Conservation (phyloP, 1,139 yeast species). For the Nakaseomyces glabratus region DNA sequence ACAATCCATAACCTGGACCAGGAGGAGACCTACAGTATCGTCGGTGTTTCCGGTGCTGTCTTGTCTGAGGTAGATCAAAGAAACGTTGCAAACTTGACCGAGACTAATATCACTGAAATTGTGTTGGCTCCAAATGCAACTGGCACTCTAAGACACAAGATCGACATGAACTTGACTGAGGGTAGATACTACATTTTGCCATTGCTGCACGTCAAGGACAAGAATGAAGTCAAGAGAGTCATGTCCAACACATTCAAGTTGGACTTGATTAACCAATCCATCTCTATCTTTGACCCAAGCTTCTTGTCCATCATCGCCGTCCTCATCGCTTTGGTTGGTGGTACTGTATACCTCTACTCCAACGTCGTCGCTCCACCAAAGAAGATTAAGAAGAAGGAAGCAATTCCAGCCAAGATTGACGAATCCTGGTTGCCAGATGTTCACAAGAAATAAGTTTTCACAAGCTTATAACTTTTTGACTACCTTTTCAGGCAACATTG, state of each 20-base stretch:
- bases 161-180: slow-evolving; percentile 50
- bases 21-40: slow-evolving; percentile 43
- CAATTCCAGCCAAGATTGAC: slow-evolving; percentile 34
- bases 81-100: slow-evolving; percentile 47
- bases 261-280: slow-evolving; percentile 51
- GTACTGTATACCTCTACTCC: slow-evolving; percentile 39
- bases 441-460: slow-evolving; percentile 36
- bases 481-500: too few relatives aligned
- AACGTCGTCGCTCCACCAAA: slow-evolving; percentile 36
- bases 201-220: slow-evolving; percentile 44
- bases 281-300: slow-evolving; percentile 67
- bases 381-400: slow-evolving; percentile 15
- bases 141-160: slow-evolving; percentile 42
- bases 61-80: slow-evolving; percentile 41
- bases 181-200: slow-evolving; percentile 56
- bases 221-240: slow-evolving; percentile 46
- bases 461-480: too few relatives aligned
- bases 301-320: slow-evolving; percentile 54
- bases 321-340: slow-evolving; percentile 43
- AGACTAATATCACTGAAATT: slow-evolving; percentile 57
- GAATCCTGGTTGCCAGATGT: slow-evolving; percentile 54
- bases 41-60: slow-evolving; percentile 71
- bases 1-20: slow-evolving; percentile 47
- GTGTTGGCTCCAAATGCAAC: slow-evolving; percentile 43
- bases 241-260: slow-evolving; percentile 53